A percentile compares a stretch with the other conserved stretches of the same genome.
phyloP scores from a whole-genome alignment of 345 rosid genomes.

The Linum tenue region DNA sequence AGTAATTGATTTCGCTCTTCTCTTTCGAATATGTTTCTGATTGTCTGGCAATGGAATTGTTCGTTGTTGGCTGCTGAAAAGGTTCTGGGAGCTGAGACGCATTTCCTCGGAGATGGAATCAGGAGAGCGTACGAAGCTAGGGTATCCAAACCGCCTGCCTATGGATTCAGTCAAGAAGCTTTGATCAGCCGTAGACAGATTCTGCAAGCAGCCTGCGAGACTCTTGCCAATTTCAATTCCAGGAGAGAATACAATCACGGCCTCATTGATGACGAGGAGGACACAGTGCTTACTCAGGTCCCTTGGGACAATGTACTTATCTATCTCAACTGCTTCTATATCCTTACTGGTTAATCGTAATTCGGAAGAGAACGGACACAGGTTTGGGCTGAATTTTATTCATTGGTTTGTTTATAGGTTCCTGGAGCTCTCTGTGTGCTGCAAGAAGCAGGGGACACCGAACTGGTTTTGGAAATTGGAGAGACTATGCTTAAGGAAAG shows the following conservation, averaged over 20 bases:
- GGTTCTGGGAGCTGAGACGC: slow-evolving; percentile 84
- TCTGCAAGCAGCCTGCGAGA: slow-evolving; percentile 92
- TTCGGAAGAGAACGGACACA: too few relatives aligned
- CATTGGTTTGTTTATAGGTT: slow-evolving; percentile 34
- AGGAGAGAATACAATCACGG: slow-evolving; percentile 73
- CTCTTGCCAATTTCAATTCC: slow-evolving; percentile 48
- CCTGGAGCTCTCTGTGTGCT: slow-evolving; percentile 87
- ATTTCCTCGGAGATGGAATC: slow-evolving; percentile 83
- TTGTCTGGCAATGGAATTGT: neutral
- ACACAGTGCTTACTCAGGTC: slow-evolving; percentile 52
- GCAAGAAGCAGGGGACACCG: slow-evolving; percentile 85
- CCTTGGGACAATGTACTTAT: slow-evolving; percentile 75
- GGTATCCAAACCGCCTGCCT: slow-evolving; percentile 78
- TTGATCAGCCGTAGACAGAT: slow-evolving; percentile 73
- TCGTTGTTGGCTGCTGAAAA: neutral
- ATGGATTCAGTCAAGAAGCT: slow-evolving; percentile 72
- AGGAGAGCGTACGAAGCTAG: slow-evolving; percentile 75
- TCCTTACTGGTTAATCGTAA: slow-evolving; percentile 10
- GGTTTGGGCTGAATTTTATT: too few relatives aligned
- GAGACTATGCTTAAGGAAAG: slow-evolving; percentile 68
- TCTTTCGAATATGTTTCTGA: neutral
- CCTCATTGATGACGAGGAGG: slow-evolving; percentile 52
- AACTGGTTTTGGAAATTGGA: slow-evolving; percentile 59
- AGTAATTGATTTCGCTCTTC: neutral
- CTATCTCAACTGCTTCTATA: neutral